Evolutionary conservation across 75 land plant species (phyloP), one percentile per base, ranked within the genome.

Genomic region (Pinus albicaulis): DNA sequence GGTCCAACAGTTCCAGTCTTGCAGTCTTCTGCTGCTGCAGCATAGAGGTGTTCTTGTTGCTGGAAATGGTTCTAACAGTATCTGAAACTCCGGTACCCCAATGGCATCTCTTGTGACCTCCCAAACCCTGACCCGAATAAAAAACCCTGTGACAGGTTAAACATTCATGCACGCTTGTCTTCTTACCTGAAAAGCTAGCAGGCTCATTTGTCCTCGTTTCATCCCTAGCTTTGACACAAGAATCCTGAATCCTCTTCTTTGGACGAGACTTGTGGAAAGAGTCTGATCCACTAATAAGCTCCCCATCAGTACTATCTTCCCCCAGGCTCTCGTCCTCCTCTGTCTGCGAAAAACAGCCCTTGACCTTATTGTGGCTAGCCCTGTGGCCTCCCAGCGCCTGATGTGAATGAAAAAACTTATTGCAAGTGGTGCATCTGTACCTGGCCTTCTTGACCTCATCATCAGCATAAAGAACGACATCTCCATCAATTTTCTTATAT

Each of bases 91-190:
- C 53, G 41, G 14, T 8, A 41, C 38, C 85, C 88, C 81, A 83
- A 57, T 83, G 90, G 74, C 83, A 76, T 71, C 89, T 74, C 83
- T 76, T 89, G 74, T 89, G 90, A 31, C 89, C 91, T 0, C 91
- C 91, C 16, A 89, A 57, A 4, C 89, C 91, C 57, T 89, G 89
- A 8, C 85, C 87, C 6, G 81, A 77, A 1, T 78, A 26, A 73
- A 89, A 89, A 34, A 78, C 80, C 78, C 71, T 81, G 61, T 57
- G 70, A 59, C 89, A 89, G 36, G 82, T 82, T 48, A 68, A 61
- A 73, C 91, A 87, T 44, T 66, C 84, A 79, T 89, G 90, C 17
- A 81, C 74, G 60, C 64, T 64, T 17, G 68, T 7, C 38, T 68
- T 68, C 38, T n/a, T 41, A 19, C 22, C 41, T 38, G 23, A 41